A percentile compares a stretch with the other conserved stretches of the same genome.
Conservation (phyloP, 2,329 filamentous ascomycete species). For the Albophoma yamanashiensis region DNA sequence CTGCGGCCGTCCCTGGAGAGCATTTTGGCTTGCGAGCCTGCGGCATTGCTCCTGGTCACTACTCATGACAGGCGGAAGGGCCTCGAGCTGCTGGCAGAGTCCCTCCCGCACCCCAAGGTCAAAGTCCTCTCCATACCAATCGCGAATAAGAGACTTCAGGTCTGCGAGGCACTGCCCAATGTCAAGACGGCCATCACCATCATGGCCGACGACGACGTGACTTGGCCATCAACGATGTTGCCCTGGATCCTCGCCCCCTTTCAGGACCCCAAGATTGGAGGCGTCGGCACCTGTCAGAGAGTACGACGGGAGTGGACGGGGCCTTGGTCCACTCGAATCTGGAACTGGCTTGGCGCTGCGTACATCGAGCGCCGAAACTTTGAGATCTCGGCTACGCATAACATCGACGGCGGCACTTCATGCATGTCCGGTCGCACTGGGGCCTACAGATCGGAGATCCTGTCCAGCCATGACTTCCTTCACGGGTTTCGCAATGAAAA, state of each 20-base stretch:
- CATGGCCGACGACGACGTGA: constrained; percentile 93
- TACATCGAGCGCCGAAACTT: constrained; percentile 95
- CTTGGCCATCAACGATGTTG: constrained; percentile 76
- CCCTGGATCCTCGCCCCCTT: constrained; percentile 92
- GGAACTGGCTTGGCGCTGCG: constrained; percentile 82
- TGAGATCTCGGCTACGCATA: constrained; percentile 90
- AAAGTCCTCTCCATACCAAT: constrained; percentile 68
- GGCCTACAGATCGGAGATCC: constrained; percentile 80
- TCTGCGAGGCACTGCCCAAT: constrained; percentile 80
- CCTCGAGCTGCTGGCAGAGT: constrained; percentile 55
- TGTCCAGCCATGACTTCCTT: constrained; percentile 76
- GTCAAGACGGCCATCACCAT: constrained; percentile 78
- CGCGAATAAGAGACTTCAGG: constrained; percentile 91
- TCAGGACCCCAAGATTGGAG: constrained; percentile 72
- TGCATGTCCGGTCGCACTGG: constrained; percentile 93
- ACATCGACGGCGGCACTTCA: constrained; percentile 90
- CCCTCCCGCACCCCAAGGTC: constrained; percentile 50
- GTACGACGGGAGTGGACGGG: constrained; percentile 58
- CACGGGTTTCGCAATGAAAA: constrained; percentile 85
- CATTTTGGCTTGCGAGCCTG: constrained; percentile 59
- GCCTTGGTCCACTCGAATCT: constrained; percentile 52
- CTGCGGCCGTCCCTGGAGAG: constrained; percentile 71
- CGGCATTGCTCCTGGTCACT: constrained; percentile 74
- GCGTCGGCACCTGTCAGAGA: constrained; percentile 85
- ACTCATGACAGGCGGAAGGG: constrained; percentile 67